Evolutionary conservation across 805 yeast genomes (phyloP).

Genomic region (Candida vaughaniae): DNA sequence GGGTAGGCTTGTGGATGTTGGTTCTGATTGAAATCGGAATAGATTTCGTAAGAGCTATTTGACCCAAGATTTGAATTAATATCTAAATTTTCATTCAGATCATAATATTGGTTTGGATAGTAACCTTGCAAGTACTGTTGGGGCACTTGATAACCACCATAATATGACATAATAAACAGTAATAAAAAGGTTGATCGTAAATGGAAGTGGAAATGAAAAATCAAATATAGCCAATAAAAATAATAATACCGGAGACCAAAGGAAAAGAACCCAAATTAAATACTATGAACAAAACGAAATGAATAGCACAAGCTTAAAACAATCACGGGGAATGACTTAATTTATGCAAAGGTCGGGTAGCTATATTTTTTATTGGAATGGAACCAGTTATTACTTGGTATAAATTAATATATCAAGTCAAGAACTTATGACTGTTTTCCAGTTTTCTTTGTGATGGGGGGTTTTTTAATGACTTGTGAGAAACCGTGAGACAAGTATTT

Average conservation of each 20-base stretch:
- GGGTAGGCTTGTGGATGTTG: slow-evolving; percentile 1
- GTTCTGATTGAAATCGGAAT: slow-evolving; percentile 5
- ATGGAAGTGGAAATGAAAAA: neutral
- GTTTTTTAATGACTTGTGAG: too few species aligned
- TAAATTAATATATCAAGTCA: too few species aligned
- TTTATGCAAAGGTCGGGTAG: too few species aligned
- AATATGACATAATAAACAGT: slow-evolving; percentile 43
- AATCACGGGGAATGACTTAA: too few species aligned
- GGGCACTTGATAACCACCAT: slow-evolving; percentile 41
- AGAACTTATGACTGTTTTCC: too few species aligned
- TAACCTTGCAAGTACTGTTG: slow-evolving; percentile 39
- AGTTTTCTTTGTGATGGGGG: too few species aligned
- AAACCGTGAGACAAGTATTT: too few species aligned
- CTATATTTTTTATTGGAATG: too few species aligned
- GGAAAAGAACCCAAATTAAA: neutral
- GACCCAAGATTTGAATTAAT: slow-evolving; percentile 5
- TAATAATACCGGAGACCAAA: neutral
- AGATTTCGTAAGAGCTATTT: slow-evolving; percentile 10
- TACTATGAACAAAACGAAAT: slow-evolving; percentile 3
- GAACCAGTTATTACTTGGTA: too few species aligned
- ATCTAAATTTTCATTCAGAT: slow-evolving; percentile 12
- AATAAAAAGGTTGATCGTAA: neutral
- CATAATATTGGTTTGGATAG: slow-evolving; percentile 27
- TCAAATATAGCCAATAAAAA: neutral
- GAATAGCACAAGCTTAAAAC: neutral